Percentiles rank a stretch among this genome's conserved stretches.
phyloP scores from a whole-genome alignment of 2,329 filamentous ascomycete species.

The Nannizziopsis arthrosporioides region DNA sequence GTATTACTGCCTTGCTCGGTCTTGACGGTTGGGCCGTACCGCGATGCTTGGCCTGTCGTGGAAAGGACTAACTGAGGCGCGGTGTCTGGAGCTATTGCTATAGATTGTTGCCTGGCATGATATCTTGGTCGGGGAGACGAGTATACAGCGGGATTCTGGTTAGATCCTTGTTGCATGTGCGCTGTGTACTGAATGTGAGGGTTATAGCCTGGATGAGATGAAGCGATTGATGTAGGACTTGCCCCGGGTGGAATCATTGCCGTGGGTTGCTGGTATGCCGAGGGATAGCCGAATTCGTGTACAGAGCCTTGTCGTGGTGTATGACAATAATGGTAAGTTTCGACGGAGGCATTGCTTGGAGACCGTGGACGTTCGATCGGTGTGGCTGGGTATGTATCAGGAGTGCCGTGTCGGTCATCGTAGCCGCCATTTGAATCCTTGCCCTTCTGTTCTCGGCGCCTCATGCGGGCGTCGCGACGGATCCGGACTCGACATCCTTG shows the following conservation, averaged over 20 bases:
- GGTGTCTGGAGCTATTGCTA: no score
- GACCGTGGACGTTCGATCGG: conserved; percentile 47
- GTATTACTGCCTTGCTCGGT: no score
- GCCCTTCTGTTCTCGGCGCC: conserved; percentile 63
- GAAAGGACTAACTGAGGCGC: no score
- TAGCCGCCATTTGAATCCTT: conserved; percentile 50
- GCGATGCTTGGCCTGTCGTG: conserved; percentile 13
- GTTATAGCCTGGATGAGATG: conserved; percentile 35
- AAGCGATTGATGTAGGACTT: conserved; percentile 23
- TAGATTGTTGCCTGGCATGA: conserved; percentile 25
- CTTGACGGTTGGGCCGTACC: conserved; percentile 15
- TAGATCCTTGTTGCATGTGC: conserved; percentile 28
- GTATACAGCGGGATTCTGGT: conserved; percentile 24
- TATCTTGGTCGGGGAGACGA: conserved; percentile 29
- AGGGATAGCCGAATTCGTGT: conserved; percentile 15
- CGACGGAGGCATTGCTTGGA: conserved; percentile 48
- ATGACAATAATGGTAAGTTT: conserved; percentile 33
- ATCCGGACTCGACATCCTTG: conserved; percentile 96
- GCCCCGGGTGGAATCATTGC: conserved; percentile 32
- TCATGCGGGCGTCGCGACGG: conserved; percentile 84
- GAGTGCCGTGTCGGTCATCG: conserved; percentile 42
- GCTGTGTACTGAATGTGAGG: conserved; percentile 33
- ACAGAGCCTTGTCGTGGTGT: conserved; percentile 37
- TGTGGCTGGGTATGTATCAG: conserved; percentile 38
- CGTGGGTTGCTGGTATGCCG: conserved; percentile 27